phyloP scores from a whole-genome alignment of 257 asterid genomes.

The Scutellaria baicalensis region DNA sequence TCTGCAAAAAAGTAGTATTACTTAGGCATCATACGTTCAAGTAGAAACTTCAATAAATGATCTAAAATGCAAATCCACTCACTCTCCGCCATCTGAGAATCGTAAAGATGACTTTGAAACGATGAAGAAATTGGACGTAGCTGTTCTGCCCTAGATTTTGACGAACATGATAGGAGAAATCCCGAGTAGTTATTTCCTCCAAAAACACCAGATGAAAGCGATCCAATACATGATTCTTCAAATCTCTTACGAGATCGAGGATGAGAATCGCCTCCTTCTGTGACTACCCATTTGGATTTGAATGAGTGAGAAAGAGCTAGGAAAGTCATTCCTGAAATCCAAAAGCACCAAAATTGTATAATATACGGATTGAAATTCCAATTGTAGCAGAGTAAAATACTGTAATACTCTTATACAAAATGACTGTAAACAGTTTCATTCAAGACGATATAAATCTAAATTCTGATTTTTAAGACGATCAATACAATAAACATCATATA shows the following conservation, averaged over 20 bases:
- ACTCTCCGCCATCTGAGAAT: conserved; percentile 31
- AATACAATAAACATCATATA: background rate
- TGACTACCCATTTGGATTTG: conserved; percentile 6
- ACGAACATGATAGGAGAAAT: background rate
- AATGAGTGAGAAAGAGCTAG: conserved; percentile 23
- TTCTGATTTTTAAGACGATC: background rate
- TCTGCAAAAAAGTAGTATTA: conserved; percentile 25
- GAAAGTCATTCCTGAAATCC: conserved; percentile 28
- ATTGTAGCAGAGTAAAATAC: background rate
- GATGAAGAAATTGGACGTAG: conserved; percentile 24
- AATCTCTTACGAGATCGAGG: conserved; percentile 4
- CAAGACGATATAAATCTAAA: background rate
- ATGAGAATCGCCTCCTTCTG: conserved; percentile 20
- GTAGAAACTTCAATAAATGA: background rate
- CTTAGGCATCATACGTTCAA: background rate
- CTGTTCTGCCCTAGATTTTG: conserved; percentile 11
- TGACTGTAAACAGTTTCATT: background rate
- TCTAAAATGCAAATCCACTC: conserved; percentile 23
- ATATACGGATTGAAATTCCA: conserved; percentile 1
- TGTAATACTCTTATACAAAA: background rate
- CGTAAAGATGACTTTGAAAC: background rate
- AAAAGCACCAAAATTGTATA: background rate
- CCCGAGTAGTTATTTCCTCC: conserved; percentile 13
- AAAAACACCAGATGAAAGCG: conserved; percentile 3
- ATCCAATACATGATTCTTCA: conserved; percentile 1